phyloP scores from a whole-genome alignment of 1,284 basidiomycete genomes.

The Cerioporus squamosus region DNA sequence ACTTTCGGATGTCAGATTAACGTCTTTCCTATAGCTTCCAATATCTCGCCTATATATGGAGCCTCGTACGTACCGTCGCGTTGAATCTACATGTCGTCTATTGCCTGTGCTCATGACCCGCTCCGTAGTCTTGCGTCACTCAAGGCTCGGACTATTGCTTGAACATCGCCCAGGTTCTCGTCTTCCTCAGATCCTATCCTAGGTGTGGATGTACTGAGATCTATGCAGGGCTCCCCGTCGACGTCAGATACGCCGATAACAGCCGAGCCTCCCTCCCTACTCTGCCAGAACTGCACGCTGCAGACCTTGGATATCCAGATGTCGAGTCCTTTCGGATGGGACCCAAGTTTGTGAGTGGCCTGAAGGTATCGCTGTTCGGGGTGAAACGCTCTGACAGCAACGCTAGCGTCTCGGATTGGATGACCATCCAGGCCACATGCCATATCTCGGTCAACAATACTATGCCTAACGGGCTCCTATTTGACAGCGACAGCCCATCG shows the following conservation, averaged over 20 bases:
- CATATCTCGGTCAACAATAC: constrained; percentile 1
- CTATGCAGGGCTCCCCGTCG: background rate
- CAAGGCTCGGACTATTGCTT: constrained; percentile 4
- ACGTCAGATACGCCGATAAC: background rate
- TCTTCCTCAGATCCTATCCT: background rate
- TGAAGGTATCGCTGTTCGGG: background rate
- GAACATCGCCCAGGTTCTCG: constrained; percentile 2
- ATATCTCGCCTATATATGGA: too few relatives aligned
- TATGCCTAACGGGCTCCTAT: background rate
- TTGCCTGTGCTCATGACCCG: background rate
- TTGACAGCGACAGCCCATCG: background rate
- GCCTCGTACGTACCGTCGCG: too few relatives aligned
- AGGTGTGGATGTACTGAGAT: too few relatives aligned
- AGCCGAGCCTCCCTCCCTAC: background rate
- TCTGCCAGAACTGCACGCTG: constrained; percentile 8
- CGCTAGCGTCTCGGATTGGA: constrained; percentile 8
- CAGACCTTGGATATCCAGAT: constrained; percentile 7
- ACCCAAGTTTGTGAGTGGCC: constrained; percentile 1
- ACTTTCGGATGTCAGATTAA: background rate
- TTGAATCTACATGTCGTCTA: too few relatives aligned
- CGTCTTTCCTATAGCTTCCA: too few relatives aligned
- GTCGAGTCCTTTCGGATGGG: constrained; percentile 12
- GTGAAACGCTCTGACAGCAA: too few relatives aligned
- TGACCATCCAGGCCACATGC: constrained; percentile 6
- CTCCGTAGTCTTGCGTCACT: background rate